These are phyloP conservation scores for Gossypium turneri DNA, from an alignment of 345 rosid species.

Conservation along the genomic window DNA sequence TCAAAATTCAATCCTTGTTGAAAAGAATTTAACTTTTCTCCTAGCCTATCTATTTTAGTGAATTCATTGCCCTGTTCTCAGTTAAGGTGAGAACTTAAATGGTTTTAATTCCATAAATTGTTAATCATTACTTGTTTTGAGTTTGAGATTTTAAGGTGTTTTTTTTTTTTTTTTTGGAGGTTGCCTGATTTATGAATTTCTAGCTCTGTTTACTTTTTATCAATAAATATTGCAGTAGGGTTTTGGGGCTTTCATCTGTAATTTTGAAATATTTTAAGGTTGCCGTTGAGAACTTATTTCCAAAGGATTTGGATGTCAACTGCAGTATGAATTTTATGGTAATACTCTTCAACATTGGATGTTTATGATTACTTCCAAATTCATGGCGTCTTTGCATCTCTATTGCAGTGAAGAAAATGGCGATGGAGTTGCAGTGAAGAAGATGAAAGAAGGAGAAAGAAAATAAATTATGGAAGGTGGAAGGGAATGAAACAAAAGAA, in stretches of 20 bases:
- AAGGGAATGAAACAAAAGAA: too few species aligned
- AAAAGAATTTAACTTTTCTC: neutral
- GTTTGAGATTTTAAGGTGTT: neutral
- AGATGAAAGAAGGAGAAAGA: too few species aligned
- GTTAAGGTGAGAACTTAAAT: neutral
- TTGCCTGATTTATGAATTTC: neutral
- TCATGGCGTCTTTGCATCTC: neutral
- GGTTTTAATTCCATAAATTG: neutral
- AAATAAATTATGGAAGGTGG: too few species aligned
- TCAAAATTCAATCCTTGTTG: neutral
- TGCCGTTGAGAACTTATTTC: neutral
- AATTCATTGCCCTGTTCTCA: neutral
- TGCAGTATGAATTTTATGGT: neutral
- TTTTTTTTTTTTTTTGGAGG: neutral
- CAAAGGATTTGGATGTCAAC: neutral
- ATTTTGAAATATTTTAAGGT: neutral
- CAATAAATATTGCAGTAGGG: too few species aligned
- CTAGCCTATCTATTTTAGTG: neutral
- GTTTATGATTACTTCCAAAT: neutral
- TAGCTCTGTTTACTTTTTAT: neutral
- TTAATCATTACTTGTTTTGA: neutral
- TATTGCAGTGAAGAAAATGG: neutral
- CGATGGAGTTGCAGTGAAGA: too few species aligned
- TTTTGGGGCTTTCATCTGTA: neutral
- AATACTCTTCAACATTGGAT: neutral